Conservation (phyloP, 106 monocot genomes). For the Cymbidium sinense region DNA sequence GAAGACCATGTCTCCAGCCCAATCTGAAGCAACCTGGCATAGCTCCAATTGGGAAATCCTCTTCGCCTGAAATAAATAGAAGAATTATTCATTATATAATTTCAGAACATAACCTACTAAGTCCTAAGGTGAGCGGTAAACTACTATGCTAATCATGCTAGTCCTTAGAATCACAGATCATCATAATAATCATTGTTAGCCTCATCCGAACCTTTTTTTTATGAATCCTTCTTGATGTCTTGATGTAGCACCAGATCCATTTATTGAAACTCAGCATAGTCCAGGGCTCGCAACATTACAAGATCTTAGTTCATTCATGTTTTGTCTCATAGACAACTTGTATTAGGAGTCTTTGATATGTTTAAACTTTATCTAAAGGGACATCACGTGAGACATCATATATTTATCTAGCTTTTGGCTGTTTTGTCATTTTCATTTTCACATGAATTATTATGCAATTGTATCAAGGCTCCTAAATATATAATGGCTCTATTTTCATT, state of each 20-base stretch:
- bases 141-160: not conserved
- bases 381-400: not conserved
- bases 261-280: not conserved
- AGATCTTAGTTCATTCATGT: not conserved
- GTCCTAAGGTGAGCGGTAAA: not conserved
- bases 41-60: constrained; percentile 89
- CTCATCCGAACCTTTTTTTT: not conserved
- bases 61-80: constrained; percentile 55
- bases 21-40: constrained; percentile 98
- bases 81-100: not conserved
- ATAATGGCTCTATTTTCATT: not conserved
- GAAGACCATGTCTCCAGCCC: constrained; percentile 95
- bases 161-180: not conserved
- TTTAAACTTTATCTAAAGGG: not conserved
- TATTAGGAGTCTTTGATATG: not conserved
- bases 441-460: not conserved
- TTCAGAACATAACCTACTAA: not conserved
- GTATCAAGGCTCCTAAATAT: not conserved
- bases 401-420: not conserved
- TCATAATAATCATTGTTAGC: not conserved
- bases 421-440: not conserved
- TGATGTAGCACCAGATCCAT: not conserved
- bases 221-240: not conserved
- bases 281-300: not conserved
- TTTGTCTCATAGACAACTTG: not conserved